phyloP scores from a whole-genome alignment of 441 rosid species.

The Syzygium malaccense region DNA sequence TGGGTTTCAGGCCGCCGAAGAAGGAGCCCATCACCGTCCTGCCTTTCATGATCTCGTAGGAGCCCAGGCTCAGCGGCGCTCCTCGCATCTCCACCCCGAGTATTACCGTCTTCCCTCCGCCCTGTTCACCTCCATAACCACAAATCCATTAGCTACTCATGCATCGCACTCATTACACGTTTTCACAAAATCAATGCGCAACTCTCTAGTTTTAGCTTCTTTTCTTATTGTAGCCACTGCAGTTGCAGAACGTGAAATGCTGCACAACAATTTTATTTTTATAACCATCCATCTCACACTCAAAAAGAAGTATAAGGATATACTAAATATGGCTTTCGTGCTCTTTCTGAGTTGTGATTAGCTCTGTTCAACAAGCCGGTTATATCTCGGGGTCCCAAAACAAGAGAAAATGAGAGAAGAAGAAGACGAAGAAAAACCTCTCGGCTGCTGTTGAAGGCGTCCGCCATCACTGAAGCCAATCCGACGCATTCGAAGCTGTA shows the following conservation, averaged over 20 bases:
- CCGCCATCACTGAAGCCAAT: constrained; percentile 32
- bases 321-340: neutral
- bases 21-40: constrained; percentile 27
- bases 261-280: neutral
- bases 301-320: too few species aligned
- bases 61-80: constrained; percentile 13
- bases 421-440: constrained; percentile 13
- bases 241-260: neutral
- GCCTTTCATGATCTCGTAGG: constrained; percentile 29
- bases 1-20: constrained; percentile 52
- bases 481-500: constrained; percentile 80
- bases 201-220: neutral
- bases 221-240: neutral
- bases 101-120: constrained; percentile 54
- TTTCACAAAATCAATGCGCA: neutral
- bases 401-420: neutral
- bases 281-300: too few species aligned
- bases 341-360: neutral
- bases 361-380: neutral
- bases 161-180: neutral
- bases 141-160: neutral
- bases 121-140: constrained; percentile 19
- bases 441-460: constrained; percentile 50
- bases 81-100: constrained; percentile 33
- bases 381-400: neutral